Evolutionary conservation across 2,329 filamentous ascomycete species (phyloP).

Genomic region (Exserohilum turcica): DNA sequence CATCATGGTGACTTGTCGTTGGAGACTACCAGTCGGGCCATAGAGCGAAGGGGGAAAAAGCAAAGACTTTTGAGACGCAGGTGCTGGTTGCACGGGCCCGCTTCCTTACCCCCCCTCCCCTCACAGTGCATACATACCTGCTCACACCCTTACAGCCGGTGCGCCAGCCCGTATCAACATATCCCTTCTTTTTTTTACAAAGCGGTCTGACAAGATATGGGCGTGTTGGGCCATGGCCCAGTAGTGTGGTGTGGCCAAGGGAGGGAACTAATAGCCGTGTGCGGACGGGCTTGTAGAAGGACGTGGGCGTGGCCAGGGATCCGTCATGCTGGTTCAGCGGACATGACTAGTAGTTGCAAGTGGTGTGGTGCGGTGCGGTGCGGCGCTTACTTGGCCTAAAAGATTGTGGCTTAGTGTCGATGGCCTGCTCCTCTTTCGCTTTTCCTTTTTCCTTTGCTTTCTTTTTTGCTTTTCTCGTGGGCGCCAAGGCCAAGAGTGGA

Average conservation of each 20-base stretch:
- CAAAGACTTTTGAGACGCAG: conserved; percentile 18
- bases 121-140: conserved; percentile 7
- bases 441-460: background rate
- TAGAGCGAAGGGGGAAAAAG: conserved; percentile 14
- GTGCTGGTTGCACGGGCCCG: background rate
- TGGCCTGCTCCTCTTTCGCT: background rate
- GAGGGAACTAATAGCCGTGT: background rate
- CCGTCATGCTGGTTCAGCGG: conserved; percentile 6
- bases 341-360: background rate
- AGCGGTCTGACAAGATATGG: conserved; percentile 7
- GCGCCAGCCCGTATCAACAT: conserved; percentile 2
- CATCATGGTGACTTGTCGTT: conserved; percentile 9
- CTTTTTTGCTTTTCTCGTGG: too few relatives aligned
- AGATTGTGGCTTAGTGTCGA: conserved; percentile 3
- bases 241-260: conserved; percentile 2
- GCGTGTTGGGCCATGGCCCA: conserved; percentile 4
- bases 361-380: background rate
- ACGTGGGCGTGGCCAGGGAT: conserved; percentile 7
- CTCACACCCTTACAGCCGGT: conserved; percentile 15
- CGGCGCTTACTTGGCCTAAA: background rate
- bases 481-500: background rate
- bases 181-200: conserved; percentile 18
- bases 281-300: conserved; percentile 1
- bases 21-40: conserved; percentile 1
- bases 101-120: conserved; percentile 7